Evolutionary conservation across 169 alveolate genomes (phyloP), one percentile per base, ranked within the genome.

Genomic region (Plasmodium fragile): DNA sequence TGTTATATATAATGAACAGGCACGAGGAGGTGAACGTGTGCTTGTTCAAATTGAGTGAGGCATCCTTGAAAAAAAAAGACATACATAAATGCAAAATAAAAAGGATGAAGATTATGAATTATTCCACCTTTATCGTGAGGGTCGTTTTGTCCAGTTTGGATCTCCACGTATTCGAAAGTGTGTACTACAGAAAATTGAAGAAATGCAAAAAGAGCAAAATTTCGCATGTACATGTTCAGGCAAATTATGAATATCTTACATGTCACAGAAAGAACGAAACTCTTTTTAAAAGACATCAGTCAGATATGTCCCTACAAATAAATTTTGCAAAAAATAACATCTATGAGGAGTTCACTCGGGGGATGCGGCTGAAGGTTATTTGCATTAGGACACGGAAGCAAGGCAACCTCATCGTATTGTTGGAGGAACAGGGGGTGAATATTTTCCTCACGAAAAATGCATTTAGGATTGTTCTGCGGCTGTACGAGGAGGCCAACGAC

Each of bases 291-390:
- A 78, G 53, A 25, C 85, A 78, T 34, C 52, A 87, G 8, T 36
- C 52, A 1, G 32, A 49, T 72, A 4, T 43, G 32, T 22, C 18
- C 49, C n/a, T 8, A 22, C 30, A 87, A 43, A 10, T 87, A 16
- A 41, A n/a, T 34, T 87, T 87, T 87, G 59, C 82, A 34, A 77
- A 87, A 25, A 87, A 87, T 34, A 87, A 87, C 72, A 87, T 87
- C 45, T 78, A 59, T 87, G 93, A 87, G 81, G 82, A 78, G 25
- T 87, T 87, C 81, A 73, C 30, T 25, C 79, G 70, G 45, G 81
- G 81, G 28, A 39, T 87, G 0, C 72, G 22, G 11, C n/a, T 87
- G 22, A 77, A 39, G 7, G 32, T 53, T 77, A 79, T 87, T 45
- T 78, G 16, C 49, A 0, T 55, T 11, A 70, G 71, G 30, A 39